A percentile compares a stretch with the other conserved stretches of the same genome.
These are phyloP conservation scores for Kewa caespitosa DNA, from an alignment of 179 eudicot species.

Conservation along the genomic window DNA sequence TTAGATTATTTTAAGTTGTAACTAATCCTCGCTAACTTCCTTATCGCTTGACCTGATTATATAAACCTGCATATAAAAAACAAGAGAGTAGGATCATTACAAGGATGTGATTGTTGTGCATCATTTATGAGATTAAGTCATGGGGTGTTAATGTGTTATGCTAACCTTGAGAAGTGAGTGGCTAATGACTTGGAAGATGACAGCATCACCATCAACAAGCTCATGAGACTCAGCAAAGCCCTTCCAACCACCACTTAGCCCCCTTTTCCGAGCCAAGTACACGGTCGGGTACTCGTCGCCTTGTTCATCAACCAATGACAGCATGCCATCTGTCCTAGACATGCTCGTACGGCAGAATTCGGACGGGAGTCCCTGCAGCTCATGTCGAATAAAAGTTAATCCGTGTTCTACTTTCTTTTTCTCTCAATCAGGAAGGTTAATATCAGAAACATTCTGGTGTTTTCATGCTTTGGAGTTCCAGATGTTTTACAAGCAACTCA, in stretches of 20 bases:
- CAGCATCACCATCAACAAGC: conserved; percentile 81
- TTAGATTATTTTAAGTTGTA: no score
- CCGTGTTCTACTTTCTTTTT: no score
- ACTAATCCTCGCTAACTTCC: neutral
- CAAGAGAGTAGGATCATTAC: neutral
- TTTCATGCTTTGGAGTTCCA: no score
- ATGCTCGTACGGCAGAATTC: conserved; percentile 55
- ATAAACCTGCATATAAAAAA: conserved; percentile 15
- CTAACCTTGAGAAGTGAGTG: conserved; percentile 57
- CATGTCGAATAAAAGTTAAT: conserved; percentile 2
- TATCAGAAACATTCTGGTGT: no score
- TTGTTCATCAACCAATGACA: conserved; percentile 69
- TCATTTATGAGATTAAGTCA: no score
- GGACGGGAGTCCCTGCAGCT: conserved; percentile 62
- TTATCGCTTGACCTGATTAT: conserved; percentile 17
- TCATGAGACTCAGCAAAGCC: conserved; percentile 67
- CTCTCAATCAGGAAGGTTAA: no score
- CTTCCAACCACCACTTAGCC: conserved; percentile 96
- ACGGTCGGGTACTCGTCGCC: conserved; percentile 62
- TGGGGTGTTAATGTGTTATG: no score
- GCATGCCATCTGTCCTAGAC: conserved; percentile 54
- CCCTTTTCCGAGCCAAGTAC: conserved; percentile 61
- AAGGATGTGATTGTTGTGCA: neutral
- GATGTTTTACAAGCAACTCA: no score
- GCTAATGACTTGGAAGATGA: conserved; percentile 63